Conservation (phyloP, 257 asterid genomes). For the Solanum microdontum region DNA sequence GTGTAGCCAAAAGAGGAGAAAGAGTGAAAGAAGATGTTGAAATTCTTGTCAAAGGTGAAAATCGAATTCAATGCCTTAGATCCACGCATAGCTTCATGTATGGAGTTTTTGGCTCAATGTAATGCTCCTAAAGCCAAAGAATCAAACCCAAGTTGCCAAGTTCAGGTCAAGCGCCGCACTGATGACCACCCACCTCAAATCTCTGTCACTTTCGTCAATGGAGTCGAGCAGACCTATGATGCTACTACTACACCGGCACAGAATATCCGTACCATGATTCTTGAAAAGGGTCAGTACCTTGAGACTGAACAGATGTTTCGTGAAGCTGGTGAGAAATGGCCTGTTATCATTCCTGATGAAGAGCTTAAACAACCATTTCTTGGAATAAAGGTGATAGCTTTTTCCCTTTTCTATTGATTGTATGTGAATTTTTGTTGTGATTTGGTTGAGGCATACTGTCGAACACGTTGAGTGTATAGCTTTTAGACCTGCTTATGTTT, state of each 20-base stretch:
- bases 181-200: constrained; percentile 82
- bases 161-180: constrained; percentile 88
- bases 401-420: neutral
- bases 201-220: constrained; percentile 82
- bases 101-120: constrained; percentile 93
- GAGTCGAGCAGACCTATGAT: constrained; percentile 73
- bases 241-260: constrained; percentile 85
- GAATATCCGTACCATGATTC: constrained; percentile 65
- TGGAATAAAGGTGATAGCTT: constrained; percentile 54
- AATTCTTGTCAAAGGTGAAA: constrained; percentile 80
- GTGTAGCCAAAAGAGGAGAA: neutral
- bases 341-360: constrained; percentile 62
- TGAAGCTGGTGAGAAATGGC: constrained; percentile 94
- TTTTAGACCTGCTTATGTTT: neutral
- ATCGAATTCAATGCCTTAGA: constrained; percentile 93
- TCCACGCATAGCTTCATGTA: constrained; percentile 75
- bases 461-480: constrained; percentile 13
- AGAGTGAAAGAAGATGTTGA: constrained; percentile 41
- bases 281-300: constrained; percentile 72
- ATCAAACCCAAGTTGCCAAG: constrained; percentile 79
- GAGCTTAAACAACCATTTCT: constrained; percentile 52
- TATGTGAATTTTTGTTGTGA: neutral
- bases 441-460: constrained; percentile 25
- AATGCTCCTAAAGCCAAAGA: constrained; percentile 85
- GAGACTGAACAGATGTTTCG: constrained; percentile 93